Evolutionary conservation across 2,329 filamentous ascomycete species (phyloP), one percentile per base, ranked within the genome.

Genomic region (Endothia cerciana): DNA sequence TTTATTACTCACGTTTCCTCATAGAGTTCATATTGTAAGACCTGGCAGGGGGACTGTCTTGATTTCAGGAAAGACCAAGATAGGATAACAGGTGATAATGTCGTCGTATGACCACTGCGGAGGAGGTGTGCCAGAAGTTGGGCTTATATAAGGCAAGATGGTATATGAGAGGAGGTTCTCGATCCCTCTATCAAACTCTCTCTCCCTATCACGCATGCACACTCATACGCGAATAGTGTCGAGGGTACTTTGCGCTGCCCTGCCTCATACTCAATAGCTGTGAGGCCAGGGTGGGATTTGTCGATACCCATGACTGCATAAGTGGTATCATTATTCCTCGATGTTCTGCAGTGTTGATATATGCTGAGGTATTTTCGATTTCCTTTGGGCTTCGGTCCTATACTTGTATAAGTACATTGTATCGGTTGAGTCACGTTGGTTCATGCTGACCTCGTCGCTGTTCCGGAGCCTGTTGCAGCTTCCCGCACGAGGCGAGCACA

Each of bases 1-100:
- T n/a, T 25, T 13, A 58, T 41, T 57, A 53, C 74, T 65, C 72
- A 77, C 76, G 74, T 64, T 77, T 78, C 64, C 76, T 74, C 64
- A 75, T 78, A 58, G 76, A 77, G 68, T 77, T 77, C 75, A 77
- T 76, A 22, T 56, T 17, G 40, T 64, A 5, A 47, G 59, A 36
- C 7, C 36, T 19, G 43, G 7, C 25, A 22, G 47, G 10, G n/a
- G 47, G 11, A 51, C 47, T 30, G 25, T 28, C 22, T 28, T 4
- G 22, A 17, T 17, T 28, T 13, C 28, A 4, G 25, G 25, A 51
- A 49, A 13, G 10, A 30, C 22, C 47, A 28, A 30, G 47, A 30
- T 2, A 11, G 6, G 22, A 30, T 28, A 25, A 51, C 47, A 51
- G 47, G 47, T 28, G 47, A 28, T 25, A 51, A 17, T 51, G 4